Evolutionary conservation across 805 yeast species (phyloP).

Genomic region (Kuraishia piskuri): DNA sequence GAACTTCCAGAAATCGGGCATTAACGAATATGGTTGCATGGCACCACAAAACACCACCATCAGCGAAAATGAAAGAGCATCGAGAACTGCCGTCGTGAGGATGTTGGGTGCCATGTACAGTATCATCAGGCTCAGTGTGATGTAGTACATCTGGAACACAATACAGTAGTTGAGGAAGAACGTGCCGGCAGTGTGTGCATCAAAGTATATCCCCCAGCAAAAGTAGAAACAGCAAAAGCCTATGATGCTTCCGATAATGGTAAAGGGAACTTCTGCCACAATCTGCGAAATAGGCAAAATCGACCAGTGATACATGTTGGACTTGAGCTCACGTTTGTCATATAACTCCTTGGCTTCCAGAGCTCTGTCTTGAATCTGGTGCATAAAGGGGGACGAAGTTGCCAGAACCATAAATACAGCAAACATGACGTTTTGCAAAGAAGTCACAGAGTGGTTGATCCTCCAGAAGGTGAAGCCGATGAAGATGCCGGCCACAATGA

Average conservation of each 20-base stretch:
- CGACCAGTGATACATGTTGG: constrained; percentile 71
- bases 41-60: constrained; percentile 29
- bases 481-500: constrained; percentile 33
- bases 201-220: constrained; percentile 15
- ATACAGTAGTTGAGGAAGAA: constrained; percentile 25
- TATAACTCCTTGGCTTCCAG: constrained; percentile 49
- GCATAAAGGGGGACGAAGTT: constrained; percentile 50
- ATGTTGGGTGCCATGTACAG: constrained; percentile 35
- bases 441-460: constrained; percentile 40
- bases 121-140: constrained; percentile 29
- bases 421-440: constrained; percentile 48
- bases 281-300: constrained; percentile 44
- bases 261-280: constrained; percentile 55
- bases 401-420: constrained; percentile 49
- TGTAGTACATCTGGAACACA: constrained; percentile 19
- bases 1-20: constrained; percentile 43
- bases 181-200: constrained; percentile 25
- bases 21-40: constrained; percentile 31
- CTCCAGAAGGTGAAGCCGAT: constrained; percentile 55
- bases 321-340: constrained; percentile 63
- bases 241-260: constrained; percentile 37
- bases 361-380: constrained; percentile 57
- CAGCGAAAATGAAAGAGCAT: constrained; percentile 26
- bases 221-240: constrained; percentile 31
- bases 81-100: constrained; percentile 31